Evolutionary conservation across 176 grass and related monocot genomes (phyloP).

Genomic region (Coix lacrymajobi): DNA sequence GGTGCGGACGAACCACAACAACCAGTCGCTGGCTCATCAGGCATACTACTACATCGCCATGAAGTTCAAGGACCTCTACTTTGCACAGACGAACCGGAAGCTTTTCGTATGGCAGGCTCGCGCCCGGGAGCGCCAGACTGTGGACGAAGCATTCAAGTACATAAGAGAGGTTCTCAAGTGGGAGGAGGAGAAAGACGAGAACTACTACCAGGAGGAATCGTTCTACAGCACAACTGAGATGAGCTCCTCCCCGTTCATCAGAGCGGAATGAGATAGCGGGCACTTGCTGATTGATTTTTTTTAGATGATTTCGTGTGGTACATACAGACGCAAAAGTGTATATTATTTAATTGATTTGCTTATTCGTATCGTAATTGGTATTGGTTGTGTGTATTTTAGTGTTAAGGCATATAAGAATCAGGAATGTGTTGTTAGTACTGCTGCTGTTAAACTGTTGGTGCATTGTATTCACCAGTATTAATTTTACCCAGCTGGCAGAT

Average conservation of each 20-base stretch:
- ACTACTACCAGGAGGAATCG: constrained; percentile 61
- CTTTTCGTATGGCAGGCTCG: constrained; percentile 86
- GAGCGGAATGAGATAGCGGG: constrained; percentile 43
- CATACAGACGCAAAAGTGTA: background rate
- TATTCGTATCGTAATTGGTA: background rate
- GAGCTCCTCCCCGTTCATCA: constrained; percentile 75
- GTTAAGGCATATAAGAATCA: background rate
- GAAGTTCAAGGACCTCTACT: constrained; percentile 91
- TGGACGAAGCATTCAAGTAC: constrained; percentile 85
- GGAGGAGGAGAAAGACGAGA: constrained; percentile 79
- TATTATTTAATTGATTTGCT: constrained; percentile 14
- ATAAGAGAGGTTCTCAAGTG: constrained; percentile 78
- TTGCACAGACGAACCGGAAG: constrained; percentile 47
- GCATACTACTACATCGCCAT: constrained; percentile 78
- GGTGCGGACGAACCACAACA: constrained; percentile 56
- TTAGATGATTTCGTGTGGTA: constrained; percentile 1
- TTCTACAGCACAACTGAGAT: constrained; percentile 93
- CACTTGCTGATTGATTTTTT: background rate
- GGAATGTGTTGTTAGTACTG: background rate
- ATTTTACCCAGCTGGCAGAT: background rate
- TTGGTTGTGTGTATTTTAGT: background rate
- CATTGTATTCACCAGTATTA: background rate
- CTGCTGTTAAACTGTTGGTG: background rate
- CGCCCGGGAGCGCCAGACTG: constrained; percentile 48
- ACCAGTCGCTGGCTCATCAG: constrained; percentile 75